Base-by-base conservation (phyloP, 768 basidiomycete genomes). In the Phanerodontia chrysosporium region DNA sequence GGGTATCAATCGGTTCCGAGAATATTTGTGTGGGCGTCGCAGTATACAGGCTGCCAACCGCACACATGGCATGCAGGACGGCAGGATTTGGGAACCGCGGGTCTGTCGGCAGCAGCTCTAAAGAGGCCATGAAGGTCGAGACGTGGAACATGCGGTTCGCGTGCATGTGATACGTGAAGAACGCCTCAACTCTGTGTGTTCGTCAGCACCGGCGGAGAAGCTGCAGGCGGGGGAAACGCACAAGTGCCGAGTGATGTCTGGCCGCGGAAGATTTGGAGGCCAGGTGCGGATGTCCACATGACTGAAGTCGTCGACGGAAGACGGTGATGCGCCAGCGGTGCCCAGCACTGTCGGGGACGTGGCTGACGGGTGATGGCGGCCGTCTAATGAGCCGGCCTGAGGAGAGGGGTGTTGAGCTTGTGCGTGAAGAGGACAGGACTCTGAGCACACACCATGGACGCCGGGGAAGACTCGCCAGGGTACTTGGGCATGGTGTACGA, bases 61-160 rank as follows among this genome's bases (percentile, higher is more conserved):
- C 90, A 70, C 90, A 91, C 48, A 93, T 89, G 29, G 89, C 89
- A 69, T 94, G 92, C 0, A 94, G 78, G 35, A 92, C 72, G 7
- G 86, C 78, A 7, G 80, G 69, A 35, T 81, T 78, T 12, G 92
- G 92, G 65, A 92, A 94, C 58, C 85, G 82, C 5, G 83, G 80
- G 63, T 90, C 86, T 36, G 74, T 79, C 0, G 86, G 85, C 0
- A 87, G 80, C 9, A 89, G 73, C 0, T 80, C 73, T 44, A 92
- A 78, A 1, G 58, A 76, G 16, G 80, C 74, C 73, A 90, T 76
- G 63, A 93, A 89, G 29, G 77, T 82, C 1, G 82, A 69, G 6
- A 72, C 75, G 71, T 91, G 87, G 55, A 94, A 76, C 25, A 92
- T 73, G 32, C 86, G 83, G 61, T 78, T 76, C 2, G 87, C 83